Conservation (phyloP, 148 eudicot species). For the Heliosperma pusillum region DNA sequence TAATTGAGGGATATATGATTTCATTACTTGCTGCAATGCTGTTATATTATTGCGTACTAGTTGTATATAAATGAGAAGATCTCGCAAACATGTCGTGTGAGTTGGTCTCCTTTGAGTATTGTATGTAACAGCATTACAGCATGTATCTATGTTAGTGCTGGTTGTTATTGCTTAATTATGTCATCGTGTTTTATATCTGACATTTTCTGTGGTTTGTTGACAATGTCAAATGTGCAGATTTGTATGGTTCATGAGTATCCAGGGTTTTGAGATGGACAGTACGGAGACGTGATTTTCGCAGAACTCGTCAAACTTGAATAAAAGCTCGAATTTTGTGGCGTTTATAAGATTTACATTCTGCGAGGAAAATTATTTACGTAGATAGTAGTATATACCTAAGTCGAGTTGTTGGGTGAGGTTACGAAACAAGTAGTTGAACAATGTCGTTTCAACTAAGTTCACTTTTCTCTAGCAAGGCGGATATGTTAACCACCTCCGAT, state of each 20-base stretch:
- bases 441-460: constrained; percentile 38
- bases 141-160: not conserved
- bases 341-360: not conserved
- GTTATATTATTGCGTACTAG: no score
- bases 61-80: no score
- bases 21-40: not conserved
- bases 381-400: not conserved
- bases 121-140: no score
- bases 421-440: not conserved
- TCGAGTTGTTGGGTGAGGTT: not conserved
- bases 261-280: constrained; percentile 26
- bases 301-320: not conserved
- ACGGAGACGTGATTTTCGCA: constrained; percentile 18
- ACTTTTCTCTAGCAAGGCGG: constrained; percentile 26
- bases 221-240: constrained; percentile 31
- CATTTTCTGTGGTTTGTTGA: not conserved
- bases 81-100: no score
- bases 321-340: constrained; percentile 2
- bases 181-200: not conserved
- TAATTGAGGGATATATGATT: not conserved
- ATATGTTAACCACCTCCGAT: constrained; percentile 44
- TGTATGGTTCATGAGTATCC: constrained; percentile 25
- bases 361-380: not conserved
- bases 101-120: not conserved
- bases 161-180: not conserved